Evolutionary conservation across 768 basidiomycete genomes (phyloP), one percentile per base, ranked within the genome.

Genomic region (Coprinellus micaceus): DNA sequence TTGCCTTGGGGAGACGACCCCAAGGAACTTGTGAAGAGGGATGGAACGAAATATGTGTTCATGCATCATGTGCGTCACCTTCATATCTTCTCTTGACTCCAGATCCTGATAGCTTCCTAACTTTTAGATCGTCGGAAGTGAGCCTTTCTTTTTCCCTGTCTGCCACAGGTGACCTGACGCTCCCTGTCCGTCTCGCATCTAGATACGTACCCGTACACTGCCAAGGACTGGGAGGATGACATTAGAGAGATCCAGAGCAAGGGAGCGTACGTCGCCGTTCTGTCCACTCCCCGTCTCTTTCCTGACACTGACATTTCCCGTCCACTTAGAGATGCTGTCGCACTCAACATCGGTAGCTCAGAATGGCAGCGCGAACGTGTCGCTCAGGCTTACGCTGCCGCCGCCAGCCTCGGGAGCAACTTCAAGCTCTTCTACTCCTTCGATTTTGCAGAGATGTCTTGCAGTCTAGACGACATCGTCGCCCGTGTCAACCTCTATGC

Each of bases 341-440:
- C 85, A 0, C 69, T 87, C 26, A 88, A 88, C 68, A 72, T 86
- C 43, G 85, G 86, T 37, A 69, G 71, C 3, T 77, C 81, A 56
- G 59, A 67, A 9, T 87, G 84, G 81, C 78, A 84, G 59, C 69
- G 68, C 19, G 62, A 53, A 5, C 80, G 80, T 52, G 66, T 84
- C 9, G 69, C 64, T 9, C 73, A 74, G 19, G 85, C 85, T 52
- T 82, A 78, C 57, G 74, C 66, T 63, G 82, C 82, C 5, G 82
- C 83, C 6, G 58, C 64, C 13, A 71, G 75, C 11, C 63, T 75
- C 21, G 69, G 66, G 12, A 68, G 69, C 49, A 63, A 62, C 50
- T 74, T 84, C 68, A 82, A 86, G 65, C 65, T 85, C 39, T 83
- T 84, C 67, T 63, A 82, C 45, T 82, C 80, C 1, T 79, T 83